phyloP scores from a whole-genome alignment of 257 asterid species.

The Schizonepeta tenuifolia region DNA sequence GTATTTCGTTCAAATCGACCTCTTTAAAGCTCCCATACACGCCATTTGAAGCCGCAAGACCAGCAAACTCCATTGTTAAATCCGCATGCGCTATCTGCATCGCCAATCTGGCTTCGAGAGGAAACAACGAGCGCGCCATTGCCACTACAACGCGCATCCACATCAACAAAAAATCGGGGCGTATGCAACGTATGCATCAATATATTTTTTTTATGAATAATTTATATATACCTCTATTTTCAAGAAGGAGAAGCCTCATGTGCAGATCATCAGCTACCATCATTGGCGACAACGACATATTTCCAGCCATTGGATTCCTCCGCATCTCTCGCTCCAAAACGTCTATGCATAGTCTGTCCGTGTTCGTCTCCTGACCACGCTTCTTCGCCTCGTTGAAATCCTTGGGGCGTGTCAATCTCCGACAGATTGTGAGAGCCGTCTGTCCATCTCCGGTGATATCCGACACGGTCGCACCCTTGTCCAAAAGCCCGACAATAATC shows the following conservation, averaged over 20 bases:
- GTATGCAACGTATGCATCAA: not conserved
- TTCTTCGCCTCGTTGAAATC: conserved; percentile 57
- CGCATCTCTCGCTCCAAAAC: conserved; percentile 73
- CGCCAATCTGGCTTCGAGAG: conserved; percentile 78
- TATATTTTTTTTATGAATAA: not conserved
- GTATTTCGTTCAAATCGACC: conserved; percentile 71
- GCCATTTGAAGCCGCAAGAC: conserved; percentile 64
- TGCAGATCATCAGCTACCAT: conserved; percentile 74
- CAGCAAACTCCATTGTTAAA: conserved; percentile 67
- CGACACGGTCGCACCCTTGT: conserved; percentile 61
- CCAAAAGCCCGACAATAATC: conserved; percentile 55
- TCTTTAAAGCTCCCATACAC: conserved; percentile 51
- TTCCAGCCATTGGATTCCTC: conserved; percentile 66
- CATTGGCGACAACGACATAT: conserved; percentile 51
- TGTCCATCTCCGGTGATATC: conserved; percentile 67
- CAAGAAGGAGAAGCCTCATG: conserved; percentile 81
- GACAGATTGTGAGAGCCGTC: conserved; percentile 68
- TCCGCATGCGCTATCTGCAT: conserved; percentile 84
- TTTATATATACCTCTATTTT: conserved; percentile 69
- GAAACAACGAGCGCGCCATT: conserved; percentile 81
- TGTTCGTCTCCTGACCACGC: conserved; percentile 74
- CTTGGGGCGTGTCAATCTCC: conserved; percentile 76
- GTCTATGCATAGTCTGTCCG: conserved; percentile 72
- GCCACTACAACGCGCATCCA: conserved; percentile 55
- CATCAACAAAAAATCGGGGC: not conserved